Percentiles rank a stretch among this genome's conserved stretches.
Evolutionary conservation across 495 filamentous ascomycete species (phyloP).

Genomic region (Penicillium subrubescens): DNA sequence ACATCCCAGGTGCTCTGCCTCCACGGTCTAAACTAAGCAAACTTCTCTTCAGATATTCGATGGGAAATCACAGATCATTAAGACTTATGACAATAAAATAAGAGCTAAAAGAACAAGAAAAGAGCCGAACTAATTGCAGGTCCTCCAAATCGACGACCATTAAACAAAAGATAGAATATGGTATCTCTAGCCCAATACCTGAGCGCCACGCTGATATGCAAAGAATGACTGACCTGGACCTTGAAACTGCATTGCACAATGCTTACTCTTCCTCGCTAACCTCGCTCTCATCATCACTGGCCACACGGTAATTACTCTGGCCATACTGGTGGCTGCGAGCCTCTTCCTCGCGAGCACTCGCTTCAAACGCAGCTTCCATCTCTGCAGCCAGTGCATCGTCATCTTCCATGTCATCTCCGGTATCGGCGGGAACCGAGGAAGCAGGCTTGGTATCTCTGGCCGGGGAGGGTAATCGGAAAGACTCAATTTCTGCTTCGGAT

Average conservation of each 20-base stretch:
- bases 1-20: neutral
- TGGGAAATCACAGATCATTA: neutral
- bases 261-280: constrained; percentile 52
- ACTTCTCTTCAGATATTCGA: neutral
- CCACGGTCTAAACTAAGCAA: neutral
- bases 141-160: neutral
- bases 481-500: constrained; percentile 42
- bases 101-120: neutral
- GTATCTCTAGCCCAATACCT: constrained; percentile 17
- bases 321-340: constrained; percentile 37
- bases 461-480: constrained; percentile 44
- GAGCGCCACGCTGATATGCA: constrained; percentile 25
- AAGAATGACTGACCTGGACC: constrained; percentile 6
- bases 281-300: constrained; percentile 53
- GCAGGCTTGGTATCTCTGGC: constrained; percentile 24
- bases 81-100: neutral
- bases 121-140: neutral
- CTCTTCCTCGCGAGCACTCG: constrained; percentile 43
- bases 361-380: constrained; percentile 53
- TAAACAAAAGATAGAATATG: constrained; percentile 1
- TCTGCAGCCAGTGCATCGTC: constrained; percentile 48
- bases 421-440: neutral
- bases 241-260: neutral
- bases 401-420: constrained; percentile 38
- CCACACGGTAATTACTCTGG: constrained; percentile 38